phyloP scores from a whole-genome alignment of 1,139 yeast genomes.

The Yamadazyma membranifaciens region DNA sequence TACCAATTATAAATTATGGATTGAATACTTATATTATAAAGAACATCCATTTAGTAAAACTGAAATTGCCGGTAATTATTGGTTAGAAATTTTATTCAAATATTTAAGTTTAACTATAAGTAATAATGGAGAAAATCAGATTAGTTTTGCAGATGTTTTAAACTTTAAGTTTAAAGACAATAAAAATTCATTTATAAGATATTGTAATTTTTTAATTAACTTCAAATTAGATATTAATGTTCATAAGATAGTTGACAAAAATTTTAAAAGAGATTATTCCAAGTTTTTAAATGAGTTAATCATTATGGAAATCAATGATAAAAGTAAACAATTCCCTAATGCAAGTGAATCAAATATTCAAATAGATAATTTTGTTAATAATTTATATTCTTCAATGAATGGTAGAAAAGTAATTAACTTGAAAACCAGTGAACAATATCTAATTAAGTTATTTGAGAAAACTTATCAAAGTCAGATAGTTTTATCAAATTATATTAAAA shows the following conservation, averaged over 20 bases:
- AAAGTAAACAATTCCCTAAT: slow-evolving; percentile 27
- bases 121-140: slow-evolving; percentile 20
- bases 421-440: slow-evolving; percentile 29
- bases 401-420: slow-evolving; percentile 12
- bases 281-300: slow-evolving; percentile 23
- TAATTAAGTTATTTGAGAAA: slow-evolving; percentile 30
- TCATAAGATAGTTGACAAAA: slow-evolving; percentile 17
- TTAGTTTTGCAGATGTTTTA: slow-evolving; percentile 22
- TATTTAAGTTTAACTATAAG: slow-evolving; percentile 25
- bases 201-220: slow-evolving; percentile 30
- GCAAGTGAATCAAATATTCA: slow-evolving; percentile 24
- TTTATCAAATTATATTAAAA: slow-evolving; percentile 31
- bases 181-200: slow-evolving; percentile 25
- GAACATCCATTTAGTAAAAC: slow-evolving; percentile 31
- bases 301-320: slow-evolving; percentile 9
- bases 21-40: slow-evolving; percentile 27
- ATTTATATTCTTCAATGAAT: slow-evolving; percentile 28
- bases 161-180: slow-evolving; percentile 27
- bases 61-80: slow-evolving; percentile 36
- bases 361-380: slow-evolving; percentile 31
- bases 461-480: slow-evolving; percentile 41
- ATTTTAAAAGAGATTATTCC: slow-evolving; percentile 33
- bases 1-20: slow-evolving; percentile 27
- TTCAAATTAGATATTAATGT: slow-evolving; percentile 15
- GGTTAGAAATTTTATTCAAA: slow-evolving; percentile 36